A percentile compares a stretch with the other conserved stretches of the same genome.
Evolutionary conservation across 2,329 filamentous ascomycete species (phyloP).

Genomic region (Colletotrichum cordylinicola): DNA sequence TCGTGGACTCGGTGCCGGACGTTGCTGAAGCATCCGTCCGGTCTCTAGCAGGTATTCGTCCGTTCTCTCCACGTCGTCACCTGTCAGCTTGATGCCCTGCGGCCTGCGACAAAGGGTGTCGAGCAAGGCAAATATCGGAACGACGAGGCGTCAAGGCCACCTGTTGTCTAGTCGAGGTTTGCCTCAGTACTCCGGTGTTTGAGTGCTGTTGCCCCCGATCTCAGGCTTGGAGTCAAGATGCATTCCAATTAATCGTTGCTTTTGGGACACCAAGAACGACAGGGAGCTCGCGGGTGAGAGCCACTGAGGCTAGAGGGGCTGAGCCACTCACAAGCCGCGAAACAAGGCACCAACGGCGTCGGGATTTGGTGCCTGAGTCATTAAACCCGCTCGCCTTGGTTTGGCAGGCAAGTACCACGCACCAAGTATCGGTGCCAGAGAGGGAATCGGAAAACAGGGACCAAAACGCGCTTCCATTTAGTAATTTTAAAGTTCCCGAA

Average conservation of each 20-base stretch:
- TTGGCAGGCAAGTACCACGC: background rate
- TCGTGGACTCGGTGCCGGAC: background rate
- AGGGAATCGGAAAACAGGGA: background rate
- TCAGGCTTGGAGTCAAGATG: background rate
- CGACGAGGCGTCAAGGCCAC: background rate
- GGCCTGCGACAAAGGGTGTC: background rate
- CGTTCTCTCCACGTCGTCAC: background rate
- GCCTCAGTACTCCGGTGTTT: background rate
- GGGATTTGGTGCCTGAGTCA: slow-evolving; percentile 21
- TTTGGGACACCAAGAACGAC: background rate
- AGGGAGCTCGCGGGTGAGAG: slow-evolving; percentile 7
- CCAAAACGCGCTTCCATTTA: slow-evolving; percentile 4
- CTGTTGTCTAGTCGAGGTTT: background rate
- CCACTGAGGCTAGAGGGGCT: slow-evolving; percentile 19
- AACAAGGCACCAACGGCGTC: background rate
- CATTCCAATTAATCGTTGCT: slow-evolving; percentile 16
- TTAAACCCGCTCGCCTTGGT: background rate
- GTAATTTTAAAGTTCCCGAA: slow-evolving; percentile 22
- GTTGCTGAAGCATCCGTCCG: background rate
- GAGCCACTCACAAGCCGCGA: slow-evolving; percentile 13
- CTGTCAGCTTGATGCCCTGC: background rate
- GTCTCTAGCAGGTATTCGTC: background rate
- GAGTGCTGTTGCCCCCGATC: background rate
- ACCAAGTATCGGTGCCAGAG: background rate
- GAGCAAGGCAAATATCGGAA: background rate